Base-by-base conservation (phyloP, 1,284 basidiomycete genomes). In the Puccinia hordei region DNA sequence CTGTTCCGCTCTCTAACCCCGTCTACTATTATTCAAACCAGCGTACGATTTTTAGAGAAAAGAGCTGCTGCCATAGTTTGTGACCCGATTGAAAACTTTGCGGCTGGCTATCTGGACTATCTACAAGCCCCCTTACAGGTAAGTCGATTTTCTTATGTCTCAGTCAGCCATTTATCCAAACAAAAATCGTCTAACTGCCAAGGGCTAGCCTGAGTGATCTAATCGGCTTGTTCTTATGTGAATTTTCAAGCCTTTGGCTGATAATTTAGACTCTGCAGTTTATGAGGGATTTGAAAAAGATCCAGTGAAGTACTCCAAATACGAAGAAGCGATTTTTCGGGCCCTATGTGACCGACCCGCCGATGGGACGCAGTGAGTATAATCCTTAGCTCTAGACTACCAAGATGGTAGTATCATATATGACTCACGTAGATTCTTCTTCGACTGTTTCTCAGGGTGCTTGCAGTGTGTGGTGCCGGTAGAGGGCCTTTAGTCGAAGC, bases 261-360 rank as follows among this genome's bases (percentile, higher is more conserved):
- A 99, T 85, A 95, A 99, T 85, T 87, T 99, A 81, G 93, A 94
- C 84, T 95, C 93, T 83, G 89, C 91, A 80, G 98, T 95, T 9
- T 99, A 99, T 86, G 93, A 98, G 84, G 94, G 94, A 9, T 99
- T 99, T 84, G 97, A 99, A 85, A 91, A 93, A 84, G 97, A 99
- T 87, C 95, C 97, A 0, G 91, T 98, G 82, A 99, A 99, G 86
- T 99, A 99, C 85, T 87, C 89, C 73, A 91, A 94, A 83, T 99
- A 99, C 85, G 97, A 99, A 87, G 93, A 98, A 88, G 93, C 94
- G 0, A 90, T 96, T 81, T 93, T 89, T 84, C 88, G 89, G 72
- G 95, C 94, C n/a, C 87, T 98, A 82, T 83, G 88, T 63, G 93
- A 95, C 83, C 89, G 91, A 86, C 89, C 90, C 0, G 85, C 86